Base-by-base conservation (phyloP, 345 rosid genomes). In the Linum usitatissimum region DNA sequence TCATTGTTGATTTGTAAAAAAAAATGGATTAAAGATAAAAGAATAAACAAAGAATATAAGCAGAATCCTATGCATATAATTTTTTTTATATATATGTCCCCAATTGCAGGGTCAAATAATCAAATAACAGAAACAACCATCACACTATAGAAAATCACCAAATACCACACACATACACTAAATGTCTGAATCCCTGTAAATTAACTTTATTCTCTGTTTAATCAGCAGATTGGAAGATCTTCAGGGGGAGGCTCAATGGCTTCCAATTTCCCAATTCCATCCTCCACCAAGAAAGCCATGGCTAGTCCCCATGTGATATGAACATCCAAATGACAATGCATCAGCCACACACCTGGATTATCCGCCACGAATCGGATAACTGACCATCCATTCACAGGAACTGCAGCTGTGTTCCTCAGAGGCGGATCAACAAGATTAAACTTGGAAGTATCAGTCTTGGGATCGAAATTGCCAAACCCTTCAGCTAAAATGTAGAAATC, bases 311-410 rank as follows among this genome's bases (percentile, higher is more conserved):
- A 72, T 6, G 62, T 6, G 30, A 67, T 72, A 30, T 72, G 76
- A 59, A 72, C 76, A 64, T 72, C 76, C 62, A 73, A 53, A 68
- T 73, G 72, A 55, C 76, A 73, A 17, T 73, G 76, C 76, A 73
- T 68, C 40, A 73, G 38, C 76, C 76, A 73, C 5, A 68, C 72
- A 19, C 59, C 59, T 55, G 59, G 59, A 55, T 55, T 55, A 55
- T 55, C 59, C 10, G 59, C 59, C 2, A 55, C 59, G 59, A 55
- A 55, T 55, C 59, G 59, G 30, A 55, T 55, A 28, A 55, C 30
- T 19, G 59, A 28, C 59, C 59, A 55, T 13, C 59, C 59, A 28
- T 19, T 19, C 18, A 55, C 59, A 4, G 59, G 59, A 0, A 55
- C 59, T 20, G 14, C 59, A 20, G 30, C 59, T 0, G 59, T 55